Evolutionary conservation across 2,329 filamentous ascomycete genomes (phyloP).

Genomic region (Cordyceps tenuipes): DNA sequence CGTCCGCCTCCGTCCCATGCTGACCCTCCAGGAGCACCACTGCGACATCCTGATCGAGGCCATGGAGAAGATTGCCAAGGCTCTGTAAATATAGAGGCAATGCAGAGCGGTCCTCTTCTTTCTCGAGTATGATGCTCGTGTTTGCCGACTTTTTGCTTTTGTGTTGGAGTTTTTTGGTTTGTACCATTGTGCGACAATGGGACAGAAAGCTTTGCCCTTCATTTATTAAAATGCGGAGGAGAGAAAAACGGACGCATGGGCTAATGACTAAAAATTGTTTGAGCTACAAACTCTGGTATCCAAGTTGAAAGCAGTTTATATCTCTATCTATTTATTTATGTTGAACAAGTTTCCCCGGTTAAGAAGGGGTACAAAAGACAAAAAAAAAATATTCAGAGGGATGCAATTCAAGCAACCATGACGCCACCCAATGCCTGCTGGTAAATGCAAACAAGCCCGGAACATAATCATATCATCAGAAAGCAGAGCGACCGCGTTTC

Average conservation of each 20-base stretch:
- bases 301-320: conserved; percentile 1
- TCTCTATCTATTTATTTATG: background rate
- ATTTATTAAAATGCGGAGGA: background rate
- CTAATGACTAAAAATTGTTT: background rate
- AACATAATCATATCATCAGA: background rate
- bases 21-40: conserved; percentile 87
- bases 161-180: background rate
- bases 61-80: conserved; percentile 64
- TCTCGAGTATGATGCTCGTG: background rate
- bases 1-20: conserved; percentile 77
- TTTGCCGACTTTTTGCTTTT: background rate
- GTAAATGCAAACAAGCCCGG: background rate
- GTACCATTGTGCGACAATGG: background rate
- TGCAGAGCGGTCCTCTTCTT: background rate
- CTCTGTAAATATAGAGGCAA: conserved; percentile 18
- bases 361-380: no score
- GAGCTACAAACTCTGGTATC: background rate
- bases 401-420: background rate
- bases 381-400: background rate
- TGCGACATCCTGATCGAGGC: conserved; percentile 75
- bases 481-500: background rate
- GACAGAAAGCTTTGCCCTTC: background rate
- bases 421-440: background rate
- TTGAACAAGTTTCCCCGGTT: background rate
- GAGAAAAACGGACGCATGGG: background rate